Evolutionary conservation across 306 rosid species (phyloP), one percentile per base, ranked within the genome.

Genomic region (Echinosophora koreensis): DNA sequence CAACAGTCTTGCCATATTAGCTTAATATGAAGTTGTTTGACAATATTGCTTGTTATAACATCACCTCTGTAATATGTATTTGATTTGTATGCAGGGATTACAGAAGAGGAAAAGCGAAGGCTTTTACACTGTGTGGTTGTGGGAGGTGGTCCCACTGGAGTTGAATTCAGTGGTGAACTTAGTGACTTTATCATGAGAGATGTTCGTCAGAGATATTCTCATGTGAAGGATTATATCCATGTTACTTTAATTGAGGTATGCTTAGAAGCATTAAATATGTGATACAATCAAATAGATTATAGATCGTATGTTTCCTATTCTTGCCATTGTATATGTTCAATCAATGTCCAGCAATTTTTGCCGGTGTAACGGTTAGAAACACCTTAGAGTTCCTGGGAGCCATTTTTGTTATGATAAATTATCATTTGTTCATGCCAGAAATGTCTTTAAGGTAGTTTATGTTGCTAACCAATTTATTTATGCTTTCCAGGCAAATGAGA

Each of bases 111-210:
- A 82, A 95, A 95, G 54, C 38, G 47, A 42, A 86, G 97, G 83
- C 92, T 95, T 68, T 83, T 95, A 65, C 99, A 95, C 63, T 95
- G 96, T 71, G 99, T 95, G 74, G 97, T 95, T 55, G 97, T 95
- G 14, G 99, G 99, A 74, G 99, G 99, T 35, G 99, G 99, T 79
- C 99, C 97, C 32, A 95, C 99, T 1, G 99, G 97, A 78, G 99
- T 95, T 37, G 99, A 95, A 79, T 95, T 95, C 88, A 95, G 99
- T 28, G 97, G 99, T 52, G 99, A 95, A 83, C 97, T 95, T 42
- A 92, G 97, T 89, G 99, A 95, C 81, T 95, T 92, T 82, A 95
- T 92, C 80, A 80, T 69, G 71, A 92, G 74, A 70, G 99, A 95
- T 89, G 99, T 92, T 64, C 90, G 74, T 41, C 84, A 92, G 87